These are phyloP conservation scores for Apiospora malaysiana DNA, from an alignment of 2,329 filamentous ascomycete species.

Conservation along the genomic window DNA sequence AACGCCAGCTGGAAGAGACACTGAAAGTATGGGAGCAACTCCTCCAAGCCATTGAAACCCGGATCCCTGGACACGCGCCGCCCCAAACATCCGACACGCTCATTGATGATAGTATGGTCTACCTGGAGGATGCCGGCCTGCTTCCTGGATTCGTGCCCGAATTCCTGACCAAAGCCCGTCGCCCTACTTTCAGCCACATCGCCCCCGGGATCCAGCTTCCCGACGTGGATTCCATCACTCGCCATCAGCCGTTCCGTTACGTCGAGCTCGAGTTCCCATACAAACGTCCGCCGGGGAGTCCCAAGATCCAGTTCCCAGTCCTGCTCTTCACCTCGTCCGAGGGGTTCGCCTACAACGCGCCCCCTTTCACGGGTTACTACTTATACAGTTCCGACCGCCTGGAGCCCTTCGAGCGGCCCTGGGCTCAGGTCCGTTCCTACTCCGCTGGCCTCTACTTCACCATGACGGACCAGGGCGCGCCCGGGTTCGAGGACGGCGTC, in stretches of 20 bases:
- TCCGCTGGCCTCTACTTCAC: conserved; percentile 10
- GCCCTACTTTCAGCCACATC: background rate
- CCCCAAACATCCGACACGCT: background rate
- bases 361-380: background rate
- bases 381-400: too few species aligned
- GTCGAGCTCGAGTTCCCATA: background rate
- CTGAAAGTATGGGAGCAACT: conserved; percentile 20
- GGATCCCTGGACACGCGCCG: background rate
- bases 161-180: conserved; percentile 7
- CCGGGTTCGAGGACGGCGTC: conserved; percentile 17
- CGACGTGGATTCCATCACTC: background rate
- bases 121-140: background rate
- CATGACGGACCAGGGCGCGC: background rate
- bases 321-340: conserved; percentile 19
- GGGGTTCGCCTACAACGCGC: background rate
- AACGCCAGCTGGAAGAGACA: conserved; percentile 22
- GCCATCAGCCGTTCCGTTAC: conserved; percentile 1
- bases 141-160: background rate
- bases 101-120: background rate
- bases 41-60: conserved; percentile 20
- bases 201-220: background rate
- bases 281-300: background rate
- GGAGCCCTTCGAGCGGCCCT: background rate
- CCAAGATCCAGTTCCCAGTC: conserved; percentile 9
- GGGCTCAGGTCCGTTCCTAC: background rate